phyloP scores from a whole-genome alignment of 306 rosid species.

The Fragaria iinumae region DNA sequence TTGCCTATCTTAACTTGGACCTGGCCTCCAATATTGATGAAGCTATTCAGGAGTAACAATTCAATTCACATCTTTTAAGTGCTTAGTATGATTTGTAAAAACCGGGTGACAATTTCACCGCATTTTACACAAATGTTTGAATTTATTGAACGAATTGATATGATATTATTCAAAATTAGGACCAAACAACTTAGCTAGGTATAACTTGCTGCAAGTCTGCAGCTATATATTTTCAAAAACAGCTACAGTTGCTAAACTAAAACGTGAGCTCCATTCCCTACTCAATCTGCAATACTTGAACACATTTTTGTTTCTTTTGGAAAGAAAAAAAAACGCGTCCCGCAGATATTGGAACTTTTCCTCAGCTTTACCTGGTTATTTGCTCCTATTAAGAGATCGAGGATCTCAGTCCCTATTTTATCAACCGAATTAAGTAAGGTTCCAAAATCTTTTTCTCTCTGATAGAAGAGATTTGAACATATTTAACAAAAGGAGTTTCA shows the following conservation, averaged over 20 bases:
- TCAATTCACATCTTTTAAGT: too few relatives aligned
- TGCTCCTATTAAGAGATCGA: not conserved
- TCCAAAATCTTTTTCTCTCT: too few relatives aligned
- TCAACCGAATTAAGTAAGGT: not conserved
- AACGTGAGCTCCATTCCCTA: not conserved
- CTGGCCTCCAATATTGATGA: not conserved
- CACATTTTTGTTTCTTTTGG: not conserved
- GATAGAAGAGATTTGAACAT: not conserved
- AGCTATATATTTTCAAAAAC: not conserved
- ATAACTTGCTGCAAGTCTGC: not conserved
- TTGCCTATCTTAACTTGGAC: not conserved
- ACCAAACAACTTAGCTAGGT: not conserved
- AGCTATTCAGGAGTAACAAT: too few relatives aligned
- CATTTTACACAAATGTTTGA: not conserved
- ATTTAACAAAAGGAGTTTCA: not conserved
- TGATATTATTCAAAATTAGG: not conserved
- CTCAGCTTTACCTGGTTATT: not conserved
- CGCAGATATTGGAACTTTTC: not conserved
- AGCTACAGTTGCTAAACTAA: not conserved
- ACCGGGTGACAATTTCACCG: not conserved
- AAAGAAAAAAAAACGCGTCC: not conserved
- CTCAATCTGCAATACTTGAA: not conserved
- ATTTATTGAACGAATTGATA: not conserved
- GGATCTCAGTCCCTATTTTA: not conserved
- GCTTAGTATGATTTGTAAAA: too few relatives aligned